Percentiles rank a stretch among this genome's conserved stretches.
These are phyloP conservation scores for Botrytis galanthina DNA, from an alignment of 2,329 filamentous ascomycete species.

Conservation along the genomic window DNA sequence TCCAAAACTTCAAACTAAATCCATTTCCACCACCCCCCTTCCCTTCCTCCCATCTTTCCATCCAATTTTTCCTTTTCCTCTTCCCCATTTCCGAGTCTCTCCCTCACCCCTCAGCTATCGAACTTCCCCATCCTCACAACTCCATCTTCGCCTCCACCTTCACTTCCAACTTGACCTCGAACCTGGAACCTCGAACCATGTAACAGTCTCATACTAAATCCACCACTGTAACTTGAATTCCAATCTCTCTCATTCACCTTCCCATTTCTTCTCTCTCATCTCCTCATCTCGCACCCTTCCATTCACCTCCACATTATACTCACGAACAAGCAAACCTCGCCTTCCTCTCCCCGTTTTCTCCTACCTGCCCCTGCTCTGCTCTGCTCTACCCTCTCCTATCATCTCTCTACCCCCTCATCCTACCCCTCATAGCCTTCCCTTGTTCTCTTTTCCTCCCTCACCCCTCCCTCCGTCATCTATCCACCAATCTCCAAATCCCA, in stretches of 20 bases:
- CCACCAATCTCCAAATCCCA: neutral
- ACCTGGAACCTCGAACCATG: neutral
- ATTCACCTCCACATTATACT: no score
- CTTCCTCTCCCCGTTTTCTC: neutral
- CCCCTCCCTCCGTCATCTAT: neutral
- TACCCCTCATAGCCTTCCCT: neutral
- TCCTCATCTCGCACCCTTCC: neutral
- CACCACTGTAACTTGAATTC: neutral
- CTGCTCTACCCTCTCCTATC: no score
- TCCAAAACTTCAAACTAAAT: rapidly evolving
- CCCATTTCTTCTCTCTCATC: no score
- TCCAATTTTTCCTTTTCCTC: neutral
- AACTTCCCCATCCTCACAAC: neutral
- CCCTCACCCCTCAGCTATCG: no score
- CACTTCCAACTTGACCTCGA: neutral
- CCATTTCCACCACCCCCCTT: no score
- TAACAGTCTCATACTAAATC: neutral
- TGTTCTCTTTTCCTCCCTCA: no score
- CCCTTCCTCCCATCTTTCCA: neutral
- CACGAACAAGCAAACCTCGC: neutral
- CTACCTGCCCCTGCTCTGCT: no score
- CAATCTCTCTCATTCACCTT: no score
- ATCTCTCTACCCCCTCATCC: neutral
- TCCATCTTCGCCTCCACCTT: neutral
- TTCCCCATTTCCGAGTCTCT: neutral